Conservation (phyloP, 2,329 filamentous ascomycete genomes). For the Rutstroemia sp. region DNA sequence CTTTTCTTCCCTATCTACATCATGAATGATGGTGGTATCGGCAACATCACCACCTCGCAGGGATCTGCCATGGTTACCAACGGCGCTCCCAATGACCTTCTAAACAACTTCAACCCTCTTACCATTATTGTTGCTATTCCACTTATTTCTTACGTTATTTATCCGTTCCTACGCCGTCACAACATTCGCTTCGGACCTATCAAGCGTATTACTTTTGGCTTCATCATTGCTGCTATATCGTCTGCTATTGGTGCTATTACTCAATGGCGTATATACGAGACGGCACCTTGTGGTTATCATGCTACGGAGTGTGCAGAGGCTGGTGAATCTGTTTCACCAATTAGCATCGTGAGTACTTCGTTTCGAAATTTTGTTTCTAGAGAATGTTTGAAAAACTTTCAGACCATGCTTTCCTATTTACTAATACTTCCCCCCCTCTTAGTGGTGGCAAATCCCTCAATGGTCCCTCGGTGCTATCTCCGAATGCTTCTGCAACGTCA, state of each 20-base stretch:
- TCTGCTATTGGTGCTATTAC: slow-evolving; percentile 49
- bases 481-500: slow-evolving; percentile 50
- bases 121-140: slow-evolving; percentile 69
- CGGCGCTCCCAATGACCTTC: slow-evolving; percentile 70
- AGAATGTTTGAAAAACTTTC: no score
- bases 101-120: slow-evolving; percentile 69
- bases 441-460: slow-evolving; percentile 31
- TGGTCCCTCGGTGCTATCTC: slow-evolving; percentile 43
- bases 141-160: slow-evolving; percentile 58
- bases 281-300: slow-evolving; percentile 47
- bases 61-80: slow-evolving; percentile 57
- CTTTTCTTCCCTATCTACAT: slow-evolving; percentile 40
- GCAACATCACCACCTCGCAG: slow-evolving; percentile 41
- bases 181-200: slow-evolving; percentile 65
- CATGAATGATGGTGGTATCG: slow-evolving; percentile 37
- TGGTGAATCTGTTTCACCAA: slow-evolving; percentile 16
- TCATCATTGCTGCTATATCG: slow-evolving; percentile 54
- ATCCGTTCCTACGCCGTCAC: slow-evolving; percentile 56
- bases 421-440: background rate
- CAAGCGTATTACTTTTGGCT: slow-evolving; percentile 65
- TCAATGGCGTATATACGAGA: slow-evolving; percentile 56
- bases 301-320: slow-evolving; percentile 22
- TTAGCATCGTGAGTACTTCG: slow-evolving; percentile 12
- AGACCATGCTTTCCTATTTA: no score
- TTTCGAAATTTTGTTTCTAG: background rate